phyloP scores from a whole-genome alignment of 2,329 filamentous ascomycete genomes.

The Microdochium bolleyi region DNA sequence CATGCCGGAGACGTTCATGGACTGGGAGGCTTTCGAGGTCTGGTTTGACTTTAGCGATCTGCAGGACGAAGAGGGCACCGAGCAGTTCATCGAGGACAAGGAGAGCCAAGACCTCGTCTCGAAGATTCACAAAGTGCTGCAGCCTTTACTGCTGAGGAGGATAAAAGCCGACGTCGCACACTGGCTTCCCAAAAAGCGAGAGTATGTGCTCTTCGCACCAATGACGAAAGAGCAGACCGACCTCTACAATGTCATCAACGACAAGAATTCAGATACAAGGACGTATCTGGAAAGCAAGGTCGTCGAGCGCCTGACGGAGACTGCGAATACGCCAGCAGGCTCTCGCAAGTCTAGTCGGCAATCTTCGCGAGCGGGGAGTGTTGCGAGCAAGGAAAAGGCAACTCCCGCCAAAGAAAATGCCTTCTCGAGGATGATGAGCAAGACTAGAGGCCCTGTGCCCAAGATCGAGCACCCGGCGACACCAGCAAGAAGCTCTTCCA shows the following conservation, averaged over 20 bases:
- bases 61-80: constrained; percentile 71
- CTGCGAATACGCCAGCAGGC: constrained; percentile 34
- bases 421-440: constrained; percentile 47
- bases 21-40: constrained; percentile 84
- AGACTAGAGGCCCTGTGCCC: constrained; percentile 8
- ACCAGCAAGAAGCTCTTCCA: constrained; percentile 12
- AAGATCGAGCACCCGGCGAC: constrained; percentile 10
- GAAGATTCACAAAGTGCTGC: constrained; percentile 87
- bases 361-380: constrained; percentile 31
- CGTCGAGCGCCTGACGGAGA: constrained; percentile 50
- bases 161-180: constrained; percentile 92
- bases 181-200: constrained; percentile 88
- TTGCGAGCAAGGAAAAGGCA: constrained; percentile 9
- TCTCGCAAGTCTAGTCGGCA: constrained; percentile 23
- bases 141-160: constrained; percentile 79
- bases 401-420: constrained; percentile 29
- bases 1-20: constrained; percentile 85
- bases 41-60: constrained; percentile 98
- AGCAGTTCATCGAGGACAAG: constrained; percentile 72
- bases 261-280: constrained; percentile 53
- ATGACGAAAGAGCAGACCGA: constrained; percentile 88
- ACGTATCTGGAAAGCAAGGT: constrained; percentile 79
- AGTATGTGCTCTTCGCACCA: constrained; percentile 92
- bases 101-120: constrained; percentile 71
- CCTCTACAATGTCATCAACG: constrained; percentile 62